These are phyloP conservation scores for Calycina herbarum DNA, from an alignment of 2,329 filamentous ascomycete species.

Conservation along the genomic window DNA sequence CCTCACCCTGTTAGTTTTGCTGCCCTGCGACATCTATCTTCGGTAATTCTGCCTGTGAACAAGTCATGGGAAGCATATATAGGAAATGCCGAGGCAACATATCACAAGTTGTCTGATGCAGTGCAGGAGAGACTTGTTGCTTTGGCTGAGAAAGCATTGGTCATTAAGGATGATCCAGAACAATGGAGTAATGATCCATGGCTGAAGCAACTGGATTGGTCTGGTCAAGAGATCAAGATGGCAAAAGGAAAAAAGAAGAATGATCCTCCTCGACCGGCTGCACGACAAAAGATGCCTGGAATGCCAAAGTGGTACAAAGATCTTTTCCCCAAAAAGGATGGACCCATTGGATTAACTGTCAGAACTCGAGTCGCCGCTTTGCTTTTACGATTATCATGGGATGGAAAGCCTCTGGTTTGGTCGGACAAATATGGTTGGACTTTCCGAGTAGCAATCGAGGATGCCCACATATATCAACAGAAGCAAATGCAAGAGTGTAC, in stretches of 20 bases:
- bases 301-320: conserved; percentile 97
- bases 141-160: conserved; percentile 75
- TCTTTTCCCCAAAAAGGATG: conserved; percentile 69
- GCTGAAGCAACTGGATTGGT: conserved; percentile 94
- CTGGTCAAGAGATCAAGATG: conserved; percentile 87
- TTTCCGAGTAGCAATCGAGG: conserved; percentile 68
- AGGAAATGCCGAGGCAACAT: conserved; percentile 79
- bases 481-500: conserved; percentile 74
- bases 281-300: conserved; percentile 87
- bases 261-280: conserved; percentile 74
- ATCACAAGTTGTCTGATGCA: conserved; percentile 72
- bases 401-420: conserved; percentile 87
- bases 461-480: conserved; percentile 64
- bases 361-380: conserved; percentile 85
- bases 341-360: conserved; percentile 76
- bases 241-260: conserved; percentile 86
- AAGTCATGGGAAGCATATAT: conserved; percentile 86
- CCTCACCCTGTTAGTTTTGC: conserved; percentile 98
- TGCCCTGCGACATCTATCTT: conserved; percentile 86
- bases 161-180: conserved; percentile 67
- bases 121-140: conserved; percentile 73
- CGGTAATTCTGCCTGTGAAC: conserved; percentile 89
- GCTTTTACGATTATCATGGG: conserved; percentile 82
- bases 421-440: conserved; percentile 93
- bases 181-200: conserved; percentile 81